A percentile compares a stretch with the other conserved stretches of the same genome.
These are phyloP conservation scores for Ettlia oleoabundans DNA, from an alignment of 139 green algal species.

Conservation along the genomic window DNA sequence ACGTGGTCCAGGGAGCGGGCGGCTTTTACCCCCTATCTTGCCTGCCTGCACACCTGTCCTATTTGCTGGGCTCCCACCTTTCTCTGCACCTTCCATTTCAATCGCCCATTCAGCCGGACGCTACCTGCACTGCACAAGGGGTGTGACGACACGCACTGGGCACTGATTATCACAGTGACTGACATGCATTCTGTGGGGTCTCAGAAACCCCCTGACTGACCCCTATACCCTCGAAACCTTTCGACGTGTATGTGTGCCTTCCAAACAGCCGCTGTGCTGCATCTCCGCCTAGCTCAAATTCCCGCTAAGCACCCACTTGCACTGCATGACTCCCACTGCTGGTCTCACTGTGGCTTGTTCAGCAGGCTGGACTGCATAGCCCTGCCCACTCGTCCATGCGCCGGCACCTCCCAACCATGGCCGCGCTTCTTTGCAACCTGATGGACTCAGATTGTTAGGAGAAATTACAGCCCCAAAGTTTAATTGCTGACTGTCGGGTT, in stretches of 20 bases:
- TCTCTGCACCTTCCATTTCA: too few species aligned
- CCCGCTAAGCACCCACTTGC: too few species aligned
- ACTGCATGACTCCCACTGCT: too few species aligned
- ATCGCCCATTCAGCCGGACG: too few species aligned
- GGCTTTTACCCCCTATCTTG: background rate
- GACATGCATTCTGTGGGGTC: conserved; percentile 27
- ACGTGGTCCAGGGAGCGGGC: background rate
- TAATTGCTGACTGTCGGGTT: too few species aligned
- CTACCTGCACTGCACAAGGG: background rate
- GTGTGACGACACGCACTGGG: conserved; percentile 36
- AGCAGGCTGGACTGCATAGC: background rate
- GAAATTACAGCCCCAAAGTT: too few species aligned
- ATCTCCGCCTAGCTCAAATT: too few species aligned
- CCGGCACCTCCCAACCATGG: background rate
- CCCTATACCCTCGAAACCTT: background rate
- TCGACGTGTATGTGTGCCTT: too few species aligned
- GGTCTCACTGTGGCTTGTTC: background rate
- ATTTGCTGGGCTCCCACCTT: too few species aligned
- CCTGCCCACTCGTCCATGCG: background rate
- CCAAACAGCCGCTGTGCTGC: too few species aligned
- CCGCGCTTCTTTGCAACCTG: background rate
- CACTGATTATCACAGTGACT: conserved; percentile 33
- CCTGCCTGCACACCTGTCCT: too few species aligned
- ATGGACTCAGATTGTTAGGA: too few species aligned
- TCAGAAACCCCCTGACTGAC: conserved; percentile 29